phyloP scores from a whole-genome alignment of 2,329 filamentous ascomycete genomes.

The Colletotrichum gigasporum region DNA sequence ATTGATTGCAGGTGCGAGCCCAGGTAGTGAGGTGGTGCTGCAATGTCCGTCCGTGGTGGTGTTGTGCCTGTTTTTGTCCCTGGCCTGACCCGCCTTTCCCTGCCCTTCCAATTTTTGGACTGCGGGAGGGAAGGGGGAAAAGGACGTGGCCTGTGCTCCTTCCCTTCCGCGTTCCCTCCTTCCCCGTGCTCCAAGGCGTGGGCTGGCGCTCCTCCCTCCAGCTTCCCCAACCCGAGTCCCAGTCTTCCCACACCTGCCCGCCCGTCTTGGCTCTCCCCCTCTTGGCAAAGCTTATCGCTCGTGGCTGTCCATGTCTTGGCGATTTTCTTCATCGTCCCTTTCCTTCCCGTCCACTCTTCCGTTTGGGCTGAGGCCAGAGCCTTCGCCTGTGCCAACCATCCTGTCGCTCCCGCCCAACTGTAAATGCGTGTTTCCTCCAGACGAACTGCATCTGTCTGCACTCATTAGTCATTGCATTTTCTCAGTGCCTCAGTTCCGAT shows the following conservation, averaged over 20 bases:
- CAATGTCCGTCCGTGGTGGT: neutral
- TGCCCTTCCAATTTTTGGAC: neutral
- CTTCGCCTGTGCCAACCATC: slow-evolving; percentile 1
- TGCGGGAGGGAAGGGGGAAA: neutral
- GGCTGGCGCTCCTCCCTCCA: neutral
- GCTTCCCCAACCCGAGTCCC: slow-evolving; percentile 19
- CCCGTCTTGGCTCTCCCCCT: slow-evolving; percentile 35
- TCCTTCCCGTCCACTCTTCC: neutral
- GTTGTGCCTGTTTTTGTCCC: neutral
- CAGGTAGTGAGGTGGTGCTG: neutral
- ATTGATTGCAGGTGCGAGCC: neutral
- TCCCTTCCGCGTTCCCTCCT: neutral
- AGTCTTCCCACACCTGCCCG: slow-evolving; percentile 33
- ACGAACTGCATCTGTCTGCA: slow-evolving; percentile 8
- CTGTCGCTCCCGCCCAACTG: neutral
- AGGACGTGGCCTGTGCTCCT: slow-evolving; percentile 4
- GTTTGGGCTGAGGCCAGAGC: slow-evolving; percentile 13
- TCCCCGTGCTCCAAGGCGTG: no score
- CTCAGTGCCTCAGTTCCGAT: neutral
- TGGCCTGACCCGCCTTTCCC: neutral
- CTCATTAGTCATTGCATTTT: neutral
- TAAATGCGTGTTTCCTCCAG: slow-evolving; percentile 2
- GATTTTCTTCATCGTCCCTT: slow-evolving; percentile 14
- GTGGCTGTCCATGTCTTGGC: slow-evolving; percentile 35
- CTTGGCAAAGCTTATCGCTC: slow-evolving; percentile 49